Evolutionary conservation across 495 filamentous ascomycete species (phyloP), one percentile per base, ranked within the genome.

Genomic region (Xylaria cubensis): DNA sequence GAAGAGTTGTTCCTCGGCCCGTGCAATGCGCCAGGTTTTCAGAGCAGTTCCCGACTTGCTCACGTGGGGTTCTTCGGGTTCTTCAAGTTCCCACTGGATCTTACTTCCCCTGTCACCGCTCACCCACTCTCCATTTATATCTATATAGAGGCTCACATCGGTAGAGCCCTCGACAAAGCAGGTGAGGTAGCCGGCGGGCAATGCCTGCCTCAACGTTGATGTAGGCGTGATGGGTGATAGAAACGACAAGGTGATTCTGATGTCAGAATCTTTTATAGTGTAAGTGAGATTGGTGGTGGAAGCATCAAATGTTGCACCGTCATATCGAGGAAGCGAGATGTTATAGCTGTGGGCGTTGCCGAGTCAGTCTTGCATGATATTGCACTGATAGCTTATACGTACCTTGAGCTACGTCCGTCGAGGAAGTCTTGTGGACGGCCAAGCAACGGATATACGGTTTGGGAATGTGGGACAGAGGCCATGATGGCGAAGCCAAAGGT

Each of bases 271-370:
- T 4, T 85, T 85, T 51, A 98, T 89, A 21, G 80, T 80, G 79
- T 97, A 98, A 46, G 92, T 95, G 64, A 98, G 86, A 75, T 97
- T 97, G 41, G 95, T 98, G 0, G 93, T 95, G 1, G 94, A 97
- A 50, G 95, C 93, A 83, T 98, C 95, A 77, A 95, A 98, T 19
- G 89, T 91, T 13, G 91, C 85, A 29, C 95, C 95, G 13, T 89
- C 81, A 78, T 97, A 98, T 21, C 82, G 85, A 3, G 94, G 92
- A 73, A 85, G 92, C 7, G 89, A 84, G 63, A 97, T 79, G 48
- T 89, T 87, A 77, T 92, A 95, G 56, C 77, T 79, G 26, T 44
- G 41, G 50, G 15, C 63, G 10, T 62, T 56, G 29, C 65, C 39
- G 19, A 34, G 34, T 58, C 21, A 58, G 36, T 19, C 5, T 26